Conservation (phyloP, 2,329 filamentous ascomycete genomes). For the Emmonsiellopsis sp. region DNA sequence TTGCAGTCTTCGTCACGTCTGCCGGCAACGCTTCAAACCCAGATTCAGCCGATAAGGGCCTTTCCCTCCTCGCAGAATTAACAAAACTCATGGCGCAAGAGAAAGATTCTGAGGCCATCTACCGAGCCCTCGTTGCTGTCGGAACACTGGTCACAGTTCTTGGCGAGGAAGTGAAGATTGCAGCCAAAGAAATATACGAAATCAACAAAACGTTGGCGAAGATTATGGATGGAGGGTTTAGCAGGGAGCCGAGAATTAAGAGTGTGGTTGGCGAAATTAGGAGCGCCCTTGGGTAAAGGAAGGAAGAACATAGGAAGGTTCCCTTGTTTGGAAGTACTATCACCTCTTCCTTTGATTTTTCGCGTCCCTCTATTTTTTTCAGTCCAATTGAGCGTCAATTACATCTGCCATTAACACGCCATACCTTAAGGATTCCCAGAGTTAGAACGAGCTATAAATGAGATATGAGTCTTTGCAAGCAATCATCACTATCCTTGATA, state of each 20-base stretch:
- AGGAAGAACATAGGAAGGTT: background rate
- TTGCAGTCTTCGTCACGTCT: conserved; percentile 60
- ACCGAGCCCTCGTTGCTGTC: conserved; percentile 69
- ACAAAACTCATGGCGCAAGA: conserved; percentile 55
- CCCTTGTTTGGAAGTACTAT: background rate
- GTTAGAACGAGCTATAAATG: background rate
- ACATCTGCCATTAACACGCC: background rate
- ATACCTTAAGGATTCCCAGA: background rate
- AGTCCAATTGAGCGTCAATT: background rate
- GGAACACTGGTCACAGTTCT: conserved; percentile 63
- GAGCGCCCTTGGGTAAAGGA: conserved; percentile 23
- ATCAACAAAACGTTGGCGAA: conserved; percentile 39
- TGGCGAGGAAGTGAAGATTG: conserved; percentile 50
- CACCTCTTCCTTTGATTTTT: background rate
- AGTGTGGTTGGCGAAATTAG: conserved; percentile 53
- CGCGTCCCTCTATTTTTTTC: background rate
- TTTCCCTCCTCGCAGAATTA: conserved; percentile 53
- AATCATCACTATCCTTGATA: no score
- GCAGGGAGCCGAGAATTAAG: conserved; percentile 53
- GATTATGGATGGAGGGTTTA: conserved; percentile 39
- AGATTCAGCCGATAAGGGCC: conserved; percentile 38
- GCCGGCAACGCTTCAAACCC: conserved; percentile 30
- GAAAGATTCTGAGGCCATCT: conserved; percentile 73
- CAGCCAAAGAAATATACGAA: conserved; percentile 50
- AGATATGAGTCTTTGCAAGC: background rate